Conservation (phyloP, 2,329 filamentous ascomycete genomes). For the Pleomassaria siparia region DNA sequence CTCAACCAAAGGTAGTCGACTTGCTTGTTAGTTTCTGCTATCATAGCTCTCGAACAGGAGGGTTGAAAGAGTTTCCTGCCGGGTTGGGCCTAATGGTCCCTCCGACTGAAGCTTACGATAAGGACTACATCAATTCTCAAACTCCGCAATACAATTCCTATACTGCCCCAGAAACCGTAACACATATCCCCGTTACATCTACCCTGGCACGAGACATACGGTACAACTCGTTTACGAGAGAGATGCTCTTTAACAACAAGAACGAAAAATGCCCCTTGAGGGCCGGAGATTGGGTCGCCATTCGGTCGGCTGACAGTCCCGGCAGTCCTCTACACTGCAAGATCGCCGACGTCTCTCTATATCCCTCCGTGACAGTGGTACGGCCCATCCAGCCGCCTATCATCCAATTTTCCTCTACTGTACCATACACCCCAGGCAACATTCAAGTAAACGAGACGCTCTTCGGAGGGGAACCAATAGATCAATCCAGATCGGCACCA, state of each 20-base stretch:
- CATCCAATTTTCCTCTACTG: not conserved
- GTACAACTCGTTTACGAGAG: slow-evolving; percentile 41
- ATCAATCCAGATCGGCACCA: not conserved
- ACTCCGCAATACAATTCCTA: slow-evolving; percentile 2
- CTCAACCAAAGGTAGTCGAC: slow-evolving; percentile 81
- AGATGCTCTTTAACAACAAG: slow-evolving; percentile 48
- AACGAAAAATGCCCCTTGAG: slow-evolving; percentile 39
- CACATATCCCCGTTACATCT: not conserved
- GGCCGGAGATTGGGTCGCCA: slow-evolving; percentile 56
- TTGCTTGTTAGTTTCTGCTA: slow-evolving; percentile 83
- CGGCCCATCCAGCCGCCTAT: slow-evolving; percentile 22
- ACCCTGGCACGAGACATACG: slow-evolving; percentile 14
- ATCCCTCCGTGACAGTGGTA: slow-evolving; percentile 44
- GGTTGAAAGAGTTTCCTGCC: slow-evolving; percentile 57
- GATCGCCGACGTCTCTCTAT: slow-evolving; percentile 49
- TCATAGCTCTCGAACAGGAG: slow-evolving; percentile 49
- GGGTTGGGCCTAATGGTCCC: slow-evolving; percentile 60
- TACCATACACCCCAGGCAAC: not conserved
- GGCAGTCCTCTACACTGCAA: slow-evolving; percentile 50
- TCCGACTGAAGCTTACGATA: slow-evolving; percentile 20
- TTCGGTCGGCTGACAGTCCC: slow-evolving; percentile 27
- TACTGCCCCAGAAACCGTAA: not conserved
- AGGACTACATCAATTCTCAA: slow-evolving; percentile 13
- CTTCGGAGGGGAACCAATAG: no score
- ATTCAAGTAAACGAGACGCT: no score